Evolutionary conservation across 2,329 filamentous ascomycete species (phyloP).

Genomic region (Pyricularia grisea): DNA sequence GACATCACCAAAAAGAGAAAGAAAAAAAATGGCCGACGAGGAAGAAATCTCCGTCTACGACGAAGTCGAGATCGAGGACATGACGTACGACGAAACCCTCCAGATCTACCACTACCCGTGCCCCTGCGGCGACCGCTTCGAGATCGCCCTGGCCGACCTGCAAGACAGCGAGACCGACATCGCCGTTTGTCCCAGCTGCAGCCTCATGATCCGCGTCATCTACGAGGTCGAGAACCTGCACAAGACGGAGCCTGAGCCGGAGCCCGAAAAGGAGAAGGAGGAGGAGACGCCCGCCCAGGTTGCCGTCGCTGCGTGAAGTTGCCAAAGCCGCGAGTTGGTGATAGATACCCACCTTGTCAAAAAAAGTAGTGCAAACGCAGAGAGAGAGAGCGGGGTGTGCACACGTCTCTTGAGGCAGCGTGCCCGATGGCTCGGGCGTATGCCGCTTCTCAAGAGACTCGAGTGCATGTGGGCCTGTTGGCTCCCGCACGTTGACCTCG

Average conservation of each 20-base stretch:
- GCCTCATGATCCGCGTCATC: constrained; percentile 91
- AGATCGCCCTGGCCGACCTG: constrained; percentile 77
- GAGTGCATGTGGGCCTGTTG: background rate
- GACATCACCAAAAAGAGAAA: background rate
- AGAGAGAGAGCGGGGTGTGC: background rate
- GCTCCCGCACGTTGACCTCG: background rate
- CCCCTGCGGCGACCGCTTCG: constrained; percentile 93
- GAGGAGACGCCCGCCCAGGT: constrained; percentile 24
- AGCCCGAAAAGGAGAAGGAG: constrained; percentile 20
- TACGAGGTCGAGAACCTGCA: constrained; percentile 62
- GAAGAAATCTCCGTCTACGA: constrained; percentile 73
- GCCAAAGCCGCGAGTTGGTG: background rate
- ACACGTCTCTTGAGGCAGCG: background rate
- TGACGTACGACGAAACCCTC: constrained; percentile 75
- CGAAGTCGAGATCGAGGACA: constrained; percentile 97
- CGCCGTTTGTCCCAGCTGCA: constrained; percentile 95
- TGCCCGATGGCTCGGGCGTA: background rate
- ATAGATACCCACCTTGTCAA: background rate
- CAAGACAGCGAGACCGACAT: constrained; percentile 78
- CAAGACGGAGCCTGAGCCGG: constrained; percentile 6
- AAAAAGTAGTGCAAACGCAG: background rate
- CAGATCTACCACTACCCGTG: constrained; percentile 95
- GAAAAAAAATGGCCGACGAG: constrained; percentile 26
- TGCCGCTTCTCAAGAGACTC: background rate
- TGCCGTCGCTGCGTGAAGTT: constrained; percentile 27